Evolutionary conservation across 108 stramenopile genomes (phyloP), one percentile per base, ranked within the genome.

Genomic region (Chaetoceros tenuissimus): DNA sequence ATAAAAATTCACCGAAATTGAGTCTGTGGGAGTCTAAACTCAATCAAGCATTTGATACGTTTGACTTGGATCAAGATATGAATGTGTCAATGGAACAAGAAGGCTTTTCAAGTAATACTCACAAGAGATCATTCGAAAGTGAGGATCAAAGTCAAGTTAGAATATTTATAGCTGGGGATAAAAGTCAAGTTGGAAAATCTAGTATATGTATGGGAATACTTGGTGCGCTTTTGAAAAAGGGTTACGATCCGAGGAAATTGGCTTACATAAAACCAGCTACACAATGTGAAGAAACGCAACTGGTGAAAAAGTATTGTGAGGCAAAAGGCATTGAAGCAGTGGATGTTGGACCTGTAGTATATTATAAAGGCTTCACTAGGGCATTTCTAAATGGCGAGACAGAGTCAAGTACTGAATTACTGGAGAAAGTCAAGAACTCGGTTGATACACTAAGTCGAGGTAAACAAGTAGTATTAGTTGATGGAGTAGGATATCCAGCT

Each of bases 191-290:
- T 0, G 97, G 97, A 30, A 98, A 98, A 68, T 82, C 94, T 40
- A 87, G 82, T 62, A 77, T 92, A 24, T 98, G 92, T 74, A 69
- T 96, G 54, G 90, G 81, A 22, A 34, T 94, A 0, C 51, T 90
- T 31, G 92, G 86, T 10, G 54, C 44, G 30, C 60, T 87, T n/a
- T 56, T 92, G 10, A 28, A 54, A 66, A 31, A 56, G 67, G 66
- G 75, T 2, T 89, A 81, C 60, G 22, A 54, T 1, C 68, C 93
- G 20, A 34, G 61, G 24, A 68, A 78, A 17, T 57, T 98, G 45
- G 96, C 94, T 20, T 98, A 98, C 73, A 98, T 98, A 62, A 98
- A 98, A 70, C 97, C 97, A 2, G 94, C 94, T 21, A 98, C 97
- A 18, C 97, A 98, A 72, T 86, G 88, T 62, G 97, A 98, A 66